A percentile compares a stretch with the other conserved stretches of the same genome.
These are phyloP conservation scores for Oxytropis ochrocephala DNA, from an alignment of 306 rosid species.

Conservation along the genomic window DNA sequence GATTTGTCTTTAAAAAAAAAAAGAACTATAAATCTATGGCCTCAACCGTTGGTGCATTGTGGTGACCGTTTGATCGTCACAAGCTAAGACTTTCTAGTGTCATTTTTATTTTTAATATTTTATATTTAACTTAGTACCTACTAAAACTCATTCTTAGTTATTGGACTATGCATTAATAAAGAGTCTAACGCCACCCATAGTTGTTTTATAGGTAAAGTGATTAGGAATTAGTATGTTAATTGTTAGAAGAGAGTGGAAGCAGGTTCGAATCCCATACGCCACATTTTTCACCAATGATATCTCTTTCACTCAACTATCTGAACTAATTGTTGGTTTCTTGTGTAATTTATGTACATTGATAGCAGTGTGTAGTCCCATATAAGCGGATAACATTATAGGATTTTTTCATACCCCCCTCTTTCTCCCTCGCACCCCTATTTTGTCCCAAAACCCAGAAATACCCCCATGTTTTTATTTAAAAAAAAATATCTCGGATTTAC, in stretches of 20 bases:
- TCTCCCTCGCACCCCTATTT: no score
- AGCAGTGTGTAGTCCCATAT: not conserved
- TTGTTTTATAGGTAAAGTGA: no score
- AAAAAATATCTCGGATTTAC: no score
- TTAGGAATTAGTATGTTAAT: no score
- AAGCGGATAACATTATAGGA: not conserved
- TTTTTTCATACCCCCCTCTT: no score
- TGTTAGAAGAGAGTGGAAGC: no score
- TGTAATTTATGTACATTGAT: not conserved
- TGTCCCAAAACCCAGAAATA: no score
- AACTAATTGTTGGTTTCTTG: not conserved
- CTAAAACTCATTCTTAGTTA: not conserved
- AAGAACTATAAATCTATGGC: not conserved
- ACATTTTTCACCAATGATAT: no score
- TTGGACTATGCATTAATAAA: not conserved
- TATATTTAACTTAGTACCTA: not conserved
- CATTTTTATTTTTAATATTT: not conserved
- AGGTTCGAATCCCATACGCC: no score
- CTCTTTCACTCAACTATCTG: no score
- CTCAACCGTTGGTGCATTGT: slow-evolving; percentile 10
- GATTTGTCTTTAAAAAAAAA: not conserved
- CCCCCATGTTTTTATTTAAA: no score
- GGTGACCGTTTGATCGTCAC: not conserved
- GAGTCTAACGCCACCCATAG: not conserved
- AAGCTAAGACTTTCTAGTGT: not conserved